A percentile compares a stretch with the other conserved stretches of the same genome.
phyloP scores from a whole-genome alignment of 2,329 filamentous ascomycete genomes.

The Colletotrichum sp. region DNA sequence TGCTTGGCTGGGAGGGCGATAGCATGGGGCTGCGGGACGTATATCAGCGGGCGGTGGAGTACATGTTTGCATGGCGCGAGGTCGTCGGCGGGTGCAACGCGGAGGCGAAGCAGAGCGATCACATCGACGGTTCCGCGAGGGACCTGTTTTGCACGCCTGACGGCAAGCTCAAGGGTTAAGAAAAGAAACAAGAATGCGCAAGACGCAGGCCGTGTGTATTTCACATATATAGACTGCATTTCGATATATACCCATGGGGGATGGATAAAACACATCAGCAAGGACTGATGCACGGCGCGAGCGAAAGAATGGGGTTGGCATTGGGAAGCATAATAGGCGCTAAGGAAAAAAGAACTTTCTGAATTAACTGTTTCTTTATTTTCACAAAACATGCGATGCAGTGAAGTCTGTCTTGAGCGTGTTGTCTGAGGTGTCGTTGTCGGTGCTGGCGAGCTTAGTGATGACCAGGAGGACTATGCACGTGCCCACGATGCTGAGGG shows the following conservation, averaged over 20 bases:
- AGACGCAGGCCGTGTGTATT: not conserved
- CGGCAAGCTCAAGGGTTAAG: conserved; percentile 27
- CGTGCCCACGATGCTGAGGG: conserved; percentile 67
- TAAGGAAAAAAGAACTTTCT: not conserved
- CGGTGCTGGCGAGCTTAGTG: conserved; percentile 36
- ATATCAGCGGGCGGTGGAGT: conserved; percentile 52
- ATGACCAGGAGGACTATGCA: conserved; percentile 67
- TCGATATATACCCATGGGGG: conserved; percentile 18
- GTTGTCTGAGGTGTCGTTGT: not conserved
- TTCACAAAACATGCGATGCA: not conserved
- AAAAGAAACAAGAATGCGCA: conserved; percentile 23
- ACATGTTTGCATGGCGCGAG: conserved; percentile 62
- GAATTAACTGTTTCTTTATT: not conserved
- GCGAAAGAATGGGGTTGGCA: not conserved
- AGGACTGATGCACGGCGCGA: not conserved
- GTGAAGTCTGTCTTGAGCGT: not conserved
- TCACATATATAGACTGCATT: conserved; percentile 9
- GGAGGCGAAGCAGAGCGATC: conserved; percentile 30
- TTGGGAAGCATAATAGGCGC: not conserved
- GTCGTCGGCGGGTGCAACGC: conserved; percentile 70
- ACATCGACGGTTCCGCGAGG: conserved; percentile 45
- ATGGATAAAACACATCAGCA: not conserved
- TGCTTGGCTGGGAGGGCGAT: conserved; percentile 70
- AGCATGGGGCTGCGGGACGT: conserved; percentile 44
- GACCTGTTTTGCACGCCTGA: conserved; percentile 68